Conservation (phyloP, 192 early-diverging fungal genomes). For the Backusella psychrophila region DNA sequence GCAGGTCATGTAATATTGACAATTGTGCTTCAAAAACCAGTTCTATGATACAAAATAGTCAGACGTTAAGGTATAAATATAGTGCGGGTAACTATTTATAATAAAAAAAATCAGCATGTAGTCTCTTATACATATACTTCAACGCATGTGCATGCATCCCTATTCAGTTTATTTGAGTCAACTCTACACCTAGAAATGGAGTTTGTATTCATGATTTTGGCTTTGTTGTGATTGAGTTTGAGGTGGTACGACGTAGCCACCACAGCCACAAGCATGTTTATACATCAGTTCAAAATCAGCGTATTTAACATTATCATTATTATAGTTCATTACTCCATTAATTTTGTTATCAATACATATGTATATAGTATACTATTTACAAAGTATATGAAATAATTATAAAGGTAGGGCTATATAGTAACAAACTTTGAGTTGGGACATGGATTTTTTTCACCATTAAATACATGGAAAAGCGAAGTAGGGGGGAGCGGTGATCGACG, state of each 20-base stretch:
- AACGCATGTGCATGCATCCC: background rate
- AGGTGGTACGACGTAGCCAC: background rate
- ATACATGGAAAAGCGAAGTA: background rate
- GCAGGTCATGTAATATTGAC: background rate
- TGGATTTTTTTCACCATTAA: background rate
- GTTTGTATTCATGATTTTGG: background rate
- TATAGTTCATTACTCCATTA: background rate
- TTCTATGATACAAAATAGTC: background rate
- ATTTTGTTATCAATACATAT: background rate
- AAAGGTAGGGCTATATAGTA: background rate
- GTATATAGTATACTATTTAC: background rate
- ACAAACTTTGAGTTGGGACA: background rate
- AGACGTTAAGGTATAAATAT: background rate
- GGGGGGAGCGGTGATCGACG: background rate
- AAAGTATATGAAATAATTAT: background rate
- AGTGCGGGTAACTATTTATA: background rate
- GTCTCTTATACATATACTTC: background rate
- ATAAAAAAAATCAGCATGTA: background rate
- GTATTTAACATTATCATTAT: background rate
- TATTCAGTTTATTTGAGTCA: background rate
- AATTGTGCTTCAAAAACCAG: background rate
- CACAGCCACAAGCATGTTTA: background rate
- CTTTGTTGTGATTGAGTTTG: background rate
- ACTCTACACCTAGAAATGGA: background rate
- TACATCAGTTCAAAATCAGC: background rate